Conservation (phyloP, 768 basidiomycete genomes). For the Kwoniella heveanensis region DNA sequence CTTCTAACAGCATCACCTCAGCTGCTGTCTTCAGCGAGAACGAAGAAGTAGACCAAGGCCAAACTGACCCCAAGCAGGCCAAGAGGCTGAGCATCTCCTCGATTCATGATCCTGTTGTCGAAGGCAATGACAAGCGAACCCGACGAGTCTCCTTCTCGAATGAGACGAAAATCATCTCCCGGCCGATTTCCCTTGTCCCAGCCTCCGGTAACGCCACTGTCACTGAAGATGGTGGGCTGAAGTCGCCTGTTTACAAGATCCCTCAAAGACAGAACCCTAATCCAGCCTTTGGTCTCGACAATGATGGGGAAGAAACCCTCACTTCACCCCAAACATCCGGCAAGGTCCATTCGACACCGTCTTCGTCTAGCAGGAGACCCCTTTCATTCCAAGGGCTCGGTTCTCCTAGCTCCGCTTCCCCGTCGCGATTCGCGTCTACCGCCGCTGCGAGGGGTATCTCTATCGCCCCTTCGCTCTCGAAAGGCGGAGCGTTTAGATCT, state of each 20-base stretch:
- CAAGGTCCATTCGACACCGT: not conserved
- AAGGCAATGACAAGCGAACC: conserved; percentile 5
- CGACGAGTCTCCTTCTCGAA: conserved; percentile 17
- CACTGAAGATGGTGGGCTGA: conserved; percentile 5
- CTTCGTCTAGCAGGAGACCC: not conserved
- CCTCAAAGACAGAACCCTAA: conserved; percentile 16
- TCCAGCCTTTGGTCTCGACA: not conserved
- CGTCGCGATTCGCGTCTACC: conserved; percentile 24
- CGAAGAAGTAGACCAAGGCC: not conserved
- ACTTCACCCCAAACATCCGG: not conserved
- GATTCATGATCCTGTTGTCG: conserved; percentile 8
- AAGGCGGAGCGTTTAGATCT: conserved; percentile 15
- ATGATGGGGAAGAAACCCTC: conserved; percentile 8
- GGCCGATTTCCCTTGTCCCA: not conserved
- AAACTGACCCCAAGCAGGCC: conserved; percentile 1
- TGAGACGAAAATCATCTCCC: conserved; percentile 7
- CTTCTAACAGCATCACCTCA: not conserved
- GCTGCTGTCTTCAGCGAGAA: not conserved
- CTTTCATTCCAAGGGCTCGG: conserved; percentile 15
- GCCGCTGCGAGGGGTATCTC: conserved; percentile 26
- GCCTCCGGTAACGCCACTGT: not conserved
- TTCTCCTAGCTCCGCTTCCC: conserved; percentile 7
- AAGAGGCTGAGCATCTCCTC: conserved; percentile 24
- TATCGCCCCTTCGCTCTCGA: conserved; percentile 28
- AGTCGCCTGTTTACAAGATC: conserved; percentile 18